Percentiles rank a stretch among this genome's conserved stretches.
These are phyloP conservation scores for Cucurbita moschata DNA, from an alignment of 306 rosid genomes.

Conservation along the genomic window DNA sequence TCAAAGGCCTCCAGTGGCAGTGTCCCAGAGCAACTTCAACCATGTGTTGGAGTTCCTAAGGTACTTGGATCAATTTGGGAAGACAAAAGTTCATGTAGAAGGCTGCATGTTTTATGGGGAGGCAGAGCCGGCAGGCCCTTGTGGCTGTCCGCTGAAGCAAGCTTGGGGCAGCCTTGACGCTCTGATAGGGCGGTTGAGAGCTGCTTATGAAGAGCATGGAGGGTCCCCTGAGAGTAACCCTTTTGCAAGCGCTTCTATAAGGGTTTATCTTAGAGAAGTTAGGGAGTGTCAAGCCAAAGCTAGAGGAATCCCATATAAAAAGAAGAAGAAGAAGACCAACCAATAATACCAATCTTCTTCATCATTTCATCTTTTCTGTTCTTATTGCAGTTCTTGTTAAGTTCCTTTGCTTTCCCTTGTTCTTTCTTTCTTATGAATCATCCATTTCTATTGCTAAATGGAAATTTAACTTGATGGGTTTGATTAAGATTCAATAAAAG, in stretches of 20 bases:
- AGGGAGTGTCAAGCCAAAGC: slow-evolving; percentile 61
- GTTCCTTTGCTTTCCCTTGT: no score
- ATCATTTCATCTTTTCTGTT: no score
- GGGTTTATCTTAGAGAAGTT: slow-evolving; percentile 46
- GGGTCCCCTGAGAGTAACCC: slow-evolving; percentile 49
- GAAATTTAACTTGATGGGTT: neutral
- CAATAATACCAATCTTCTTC: neutral
- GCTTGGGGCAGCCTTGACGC: slow-evolving; percentile 78
- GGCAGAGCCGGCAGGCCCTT: slow-evolving; percentile 58
- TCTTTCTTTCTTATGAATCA: neutral
- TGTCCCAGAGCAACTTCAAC: slow-evolving; percentile 47
- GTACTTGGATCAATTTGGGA: slow-evolving; percentile 57
- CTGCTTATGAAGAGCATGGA: slow-evolving; percentile 64
- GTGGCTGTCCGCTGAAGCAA: slow-evolving; percentile 50
- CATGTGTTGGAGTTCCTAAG: slow-evolving; percentile 54
- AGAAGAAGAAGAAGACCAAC: slow-evolving; percentile 35
- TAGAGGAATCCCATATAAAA: slow-evolving; percentile 60
- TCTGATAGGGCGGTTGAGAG: slow-evolving; percentile 51
- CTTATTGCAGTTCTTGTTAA: no score
- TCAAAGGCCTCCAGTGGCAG: slow-evolving; percentile 41
- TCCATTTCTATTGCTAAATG: neutral
- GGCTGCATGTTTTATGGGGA: slow-evolving; percentile 62
- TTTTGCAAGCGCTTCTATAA: slow-evolving; percentile 41
- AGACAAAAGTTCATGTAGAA: slow-evolving; percentile 57
- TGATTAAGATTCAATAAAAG: neutral